Evolutionary conservation across 2,329 filamentous ascomycete species (phyloP).

Genomic region (Fusarium pseudograminearum): DNA sequence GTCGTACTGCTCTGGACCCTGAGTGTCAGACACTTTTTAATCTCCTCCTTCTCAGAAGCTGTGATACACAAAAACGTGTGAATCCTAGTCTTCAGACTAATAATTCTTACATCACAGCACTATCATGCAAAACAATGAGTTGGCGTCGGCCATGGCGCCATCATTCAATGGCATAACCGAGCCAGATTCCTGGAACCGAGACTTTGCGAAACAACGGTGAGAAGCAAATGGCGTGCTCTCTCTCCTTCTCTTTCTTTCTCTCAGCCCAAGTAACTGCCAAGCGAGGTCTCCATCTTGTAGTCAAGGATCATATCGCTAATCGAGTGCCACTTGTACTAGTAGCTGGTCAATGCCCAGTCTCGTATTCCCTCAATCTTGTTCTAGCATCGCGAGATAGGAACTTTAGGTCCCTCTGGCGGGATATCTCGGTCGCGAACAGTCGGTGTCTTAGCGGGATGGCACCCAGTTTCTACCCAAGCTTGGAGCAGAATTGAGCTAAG

Average conservation of each 20-base stretch:
- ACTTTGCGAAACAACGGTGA: conserved; percentile 5
- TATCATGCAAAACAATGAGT: not conserved
- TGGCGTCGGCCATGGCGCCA: not conserved
- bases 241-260: not conserved
- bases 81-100: not conserved
- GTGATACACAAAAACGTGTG: not conserved
- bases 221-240: not conserved
- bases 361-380: not conserved
- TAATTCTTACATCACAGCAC: not conserved
- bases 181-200: not conserved
- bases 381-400: not conserved
- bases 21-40: not conserved
- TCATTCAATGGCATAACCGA: not conserved
- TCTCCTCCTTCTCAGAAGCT: not conserved
- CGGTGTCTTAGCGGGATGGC: not conserved
- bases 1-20: not conserved
- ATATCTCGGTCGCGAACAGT: not conserved
- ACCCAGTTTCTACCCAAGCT: not conserved
- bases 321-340: not conserved
- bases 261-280: not conserved
- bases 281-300: not conserved
- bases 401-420: not conserved
- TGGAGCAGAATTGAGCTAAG: not conserved
- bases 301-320: conserved; percentile 10
- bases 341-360: not conserved